Conservation (phyloP, 345 rosid species). For the Cardamine resedifolia region DNA sequence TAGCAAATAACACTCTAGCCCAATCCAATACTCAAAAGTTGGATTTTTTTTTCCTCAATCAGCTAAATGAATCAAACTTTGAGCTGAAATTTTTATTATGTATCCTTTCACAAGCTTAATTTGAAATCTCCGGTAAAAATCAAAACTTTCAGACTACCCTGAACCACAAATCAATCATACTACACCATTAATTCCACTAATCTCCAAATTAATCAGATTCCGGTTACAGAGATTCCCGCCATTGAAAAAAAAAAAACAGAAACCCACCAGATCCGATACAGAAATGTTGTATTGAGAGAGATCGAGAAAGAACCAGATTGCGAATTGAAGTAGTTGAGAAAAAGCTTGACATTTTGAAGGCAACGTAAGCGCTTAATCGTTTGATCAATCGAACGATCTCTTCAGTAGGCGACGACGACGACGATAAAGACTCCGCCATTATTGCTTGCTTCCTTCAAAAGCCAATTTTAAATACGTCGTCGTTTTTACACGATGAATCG, state of each 20-base stretch:
- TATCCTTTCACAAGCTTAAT: not conserved
- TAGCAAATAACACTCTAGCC: not conserved
- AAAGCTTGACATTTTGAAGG: slow-evolving; percentile 47
- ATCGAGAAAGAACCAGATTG: slow-evolving; percentile 54
- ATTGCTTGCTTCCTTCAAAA: not conserved
- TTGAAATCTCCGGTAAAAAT: not conserved
- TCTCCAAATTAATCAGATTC: not conserved
- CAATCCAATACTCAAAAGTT: not conserved
- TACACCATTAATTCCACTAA: not conserved
- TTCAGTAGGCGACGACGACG: slow-evolving; percentile 57
- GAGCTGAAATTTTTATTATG: not conserved
- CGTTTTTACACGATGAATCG: not conserved
- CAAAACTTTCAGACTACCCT: not conserved
- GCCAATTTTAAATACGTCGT: not conserved
- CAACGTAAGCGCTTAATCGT: slow-evolving; percentile 82
- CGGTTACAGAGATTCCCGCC: not conserved
- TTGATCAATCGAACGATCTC: slow-evolving; percentile 83
- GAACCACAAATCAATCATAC: not conserved
- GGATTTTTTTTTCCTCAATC: not conserved
- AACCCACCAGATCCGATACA: slow-evolving; percentile 38
- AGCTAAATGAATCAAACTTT: not conserved
- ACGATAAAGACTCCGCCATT: slow-evolving; percentile 59
- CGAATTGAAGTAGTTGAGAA: slow-evolving; percentile 63
- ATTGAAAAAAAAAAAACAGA: not conserved
- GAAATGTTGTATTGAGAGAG: not conserved